Evolutionary conservation across 306 rosid genomes (phyloP), one percentile per base, ranked within the genome.

Genomic region (Lathyrus oleraceus): DNA sequence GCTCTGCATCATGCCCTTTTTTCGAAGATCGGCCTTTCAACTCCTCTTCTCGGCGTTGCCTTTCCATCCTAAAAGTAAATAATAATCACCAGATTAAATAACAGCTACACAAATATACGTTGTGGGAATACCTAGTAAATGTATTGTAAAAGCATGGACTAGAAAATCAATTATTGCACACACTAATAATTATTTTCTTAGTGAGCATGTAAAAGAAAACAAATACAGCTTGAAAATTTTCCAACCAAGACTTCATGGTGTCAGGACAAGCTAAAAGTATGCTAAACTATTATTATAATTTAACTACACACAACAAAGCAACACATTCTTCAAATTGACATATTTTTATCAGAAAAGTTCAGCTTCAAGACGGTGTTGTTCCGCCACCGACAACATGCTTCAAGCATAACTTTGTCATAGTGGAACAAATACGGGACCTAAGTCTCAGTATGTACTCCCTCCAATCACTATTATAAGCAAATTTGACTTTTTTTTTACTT

Each of bases 11-110:
- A 36, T 84, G 97, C 52, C 95, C 97, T 71, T 86, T 94, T 73
- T 83, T 94, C 0, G 96, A 82, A 28, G 95, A 49, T 52, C 95
- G 85, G 9, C 78, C 87, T 75, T 86, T 94, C 54, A 94, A 71
- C 70, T 94, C 99, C 61, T 94, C 99, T 84, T 94, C 99, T 60
- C 95, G 87, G 23, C 99, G 89, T 71, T 94, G 99, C 73, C 99
- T 87, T 84, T 94, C 99, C 99, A 94, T 91, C 83, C 99, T 94
- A 77, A 38, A 13, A 45, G 71, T 43, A 76, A 78, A 59, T 70
- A 73, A 21, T 6, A 28, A 10, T 62, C 19, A 52, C 12, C 23
- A 36, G 52, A 70, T 57, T 38, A 61, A 49, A 63, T 20, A 48
- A 47, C 9, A 40, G 27, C 13, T 13, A 40, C 6, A 11, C 38